These are phyloP conservation scores for Ceratocystis colombiana DNA, from an alignment of 2,329 filamentous ascomycete genomes.

Conservation along the genomic window DNA sequence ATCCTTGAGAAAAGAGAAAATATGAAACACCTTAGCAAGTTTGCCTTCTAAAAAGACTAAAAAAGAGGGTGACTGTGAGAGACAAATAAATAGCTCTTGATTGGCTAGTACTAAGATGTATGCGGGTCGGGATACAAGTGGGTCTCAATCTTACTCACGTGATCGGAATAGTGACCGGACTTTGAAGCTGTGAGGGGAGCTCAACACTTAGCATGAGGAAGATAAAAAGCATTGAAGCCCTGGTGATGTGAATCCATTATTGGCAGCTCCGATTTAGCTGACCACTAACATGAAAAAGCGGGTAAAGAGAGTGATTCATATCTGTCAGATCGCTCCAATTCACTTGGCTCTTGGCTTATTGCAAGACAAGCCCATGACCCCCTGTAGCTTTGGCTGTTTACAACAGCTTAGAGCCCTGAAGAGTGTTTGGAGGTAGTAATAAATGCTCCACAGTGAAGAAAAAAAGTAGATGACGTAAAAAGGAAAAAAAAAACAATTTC, in stretches of 20 bases:
- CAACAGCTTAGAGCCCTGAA: slow-evolving; percentile 1
- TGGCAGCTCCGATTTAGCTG: slow-evolving; percentile 1
- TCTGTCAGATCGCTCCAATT: neutral
- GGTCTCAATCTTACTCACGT: neutral
- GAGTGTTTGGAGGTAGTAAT: neutral
- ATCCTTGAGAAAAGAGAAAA: slow-evolving; percentile 8
- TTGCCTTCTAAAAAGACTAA: neutral
- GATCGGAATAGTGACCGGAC: slow-evolving; percentile 1
- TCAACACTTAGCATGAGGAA: neutral
- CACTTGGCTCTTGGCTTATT: neutral
- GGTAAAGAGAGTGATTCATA: neutral
- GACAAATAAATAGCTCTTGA: neutral
- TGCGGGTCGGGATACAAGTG: neutral
- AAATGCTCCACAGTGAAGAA: neutral
- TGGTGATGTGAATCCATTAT: neutral
- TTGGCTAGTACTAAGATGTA: neutral
- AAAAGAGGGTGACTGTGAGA: neutral
- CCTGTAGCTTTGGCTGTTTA: neutral
- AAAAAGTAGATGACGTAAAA: slow-evolving; percentile 5
- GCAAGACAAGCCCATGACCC: neutral
- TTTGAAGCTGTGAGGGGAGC: neutral
- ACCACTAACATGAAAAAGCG: neutral
- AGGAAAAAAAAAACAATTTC: neutral
- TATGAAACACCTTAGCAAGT: neutral
- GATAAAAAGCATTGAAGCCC: neutral